These are phyloP conservation scores for Eimeria zaria DNA, from an alignment of 169 alveolate genomes.

Conservation along the genomic window DNA sequence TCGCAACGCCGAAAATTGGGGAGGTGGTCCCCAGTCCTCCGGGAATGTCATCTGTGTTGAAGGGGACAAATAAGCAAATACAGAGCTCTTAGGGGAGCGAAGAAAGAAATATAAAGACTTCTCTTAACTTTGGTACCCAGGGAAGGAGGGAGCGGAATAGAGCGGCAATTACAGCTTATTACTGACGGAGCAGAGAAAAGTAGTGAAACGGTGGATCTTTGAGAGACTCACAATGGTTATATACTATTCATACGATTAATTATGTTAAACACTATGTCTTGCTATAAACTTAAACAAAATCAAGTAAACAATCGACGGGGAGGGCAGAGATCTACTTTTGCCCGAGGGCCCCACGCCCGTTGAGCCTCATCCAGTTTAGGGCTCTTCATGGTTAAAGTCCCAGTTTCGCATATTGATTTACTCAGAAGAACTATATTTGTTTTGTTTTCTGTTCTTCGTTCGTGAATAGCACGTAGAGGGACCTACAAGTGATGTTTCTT, in stretches of 20 bases:
- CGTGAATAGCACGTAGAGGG: neutral
- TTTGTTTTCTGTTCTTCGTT: neutral
- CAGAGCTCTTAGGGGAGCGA: neutral
- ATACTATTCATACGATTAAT: neutral
- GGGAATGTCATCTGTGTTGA: neutral
- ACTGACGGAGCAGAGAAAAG: neutral
- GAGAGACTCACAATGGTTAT: neutral
- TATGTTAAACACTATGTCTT: neutral
- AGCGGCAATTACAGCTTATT: neutral
- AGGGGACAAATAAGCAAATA: neutral
- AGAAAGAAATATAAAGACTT: neutral
- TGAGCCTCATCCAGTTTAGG: neutral
- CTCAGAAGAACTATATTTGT: neutral
- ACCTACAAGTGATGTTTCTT: neutral
- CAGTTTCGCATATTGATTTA: neutral
- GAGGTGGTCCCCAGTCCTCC: constrained; percentile 44
- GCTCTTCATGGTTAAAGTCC: neutral
- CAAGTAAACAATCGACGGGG: constrained; percentile 14
- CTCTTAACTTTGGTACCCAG: neutral
- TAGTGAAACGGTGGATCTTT: neutral
- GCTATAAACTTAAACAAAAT: neutral
- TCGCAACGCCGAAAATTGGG: neutral
- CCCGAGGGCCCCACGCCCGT: constrained; percentile 31
- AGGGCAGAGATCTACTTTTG: neutral
- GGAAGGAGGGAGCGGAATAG: neutral